A percentile compares a stretch with the other conserved stretches of the same genome.
phyloP scores from a whole-genome alignment of 2,329 filamentous ascomycete genomes.

The Calonectria multiphialidica region DNA sequence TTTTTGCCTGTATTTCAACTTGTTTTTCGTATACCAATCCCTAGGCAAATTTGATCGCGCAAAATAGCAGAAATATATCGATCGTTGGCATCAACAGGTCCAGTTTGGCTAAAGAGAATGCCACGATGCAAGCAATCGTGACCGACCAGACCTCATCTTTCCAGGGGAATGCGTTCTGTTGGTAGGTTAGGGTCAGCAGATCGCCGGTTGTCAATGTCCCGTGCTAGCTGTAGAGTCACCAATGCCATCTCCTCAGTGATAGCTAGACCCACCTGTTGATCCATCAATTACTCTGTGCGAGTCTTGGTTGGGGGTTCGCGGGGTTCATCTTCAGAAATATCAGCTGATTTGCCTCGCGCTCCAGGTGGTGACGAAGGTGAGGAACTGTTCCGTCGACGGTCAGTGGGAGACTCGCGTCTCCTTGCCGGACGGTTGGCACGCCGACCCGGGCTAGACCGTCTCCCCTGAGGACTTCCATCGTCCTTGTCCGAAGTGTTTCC shows the following conservation, averaged over 20 bases:
- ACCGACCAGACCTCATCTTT: not conserved
- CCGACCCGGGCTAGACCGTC: slow-evolving; percentile 22
- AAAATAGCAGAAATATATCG: slow-evolving; percentile 15
- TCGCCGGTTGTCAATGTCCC: slow-evolving; percentile 27
- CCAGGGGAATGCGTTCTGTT: slow-evolving; percentile 5
- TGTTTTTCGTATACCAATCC: slow-evolving; percentile 1
- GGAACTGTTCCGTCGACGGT: slow-evolving; percentile 63
- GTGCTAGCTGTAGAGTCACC: not conserved
- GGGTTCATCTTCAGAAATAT: slow-evolving; percentile 59
- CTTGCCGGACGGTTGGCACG: slow-evolving; percentile 23
- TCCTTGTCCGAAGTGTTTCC: slow-evolving; percentile 27
- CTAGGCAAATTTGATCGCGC: not conserved
- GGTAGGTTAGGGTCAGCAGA: slow-evolving; percentile 23
- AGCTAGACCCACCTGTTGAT: slow-evolving; percentile 41
- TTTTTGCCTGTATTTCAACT: not conserved
- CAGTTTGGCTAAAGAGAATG: slow-evolving; percentile 48
- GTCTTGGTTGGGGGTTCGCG: slow-evolving; percentile 35
- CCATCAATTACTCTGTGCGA: slow-evolving; percentile 26
- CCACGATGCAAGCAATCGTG: slow-evolving; percentile 14
- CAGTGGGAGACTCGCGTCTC: slow-evolving; percentile 32
- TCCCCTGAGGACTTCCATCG: slow-evolving; percentile 20
- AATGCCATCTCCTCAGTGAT: slow-evolving; percentile 3
- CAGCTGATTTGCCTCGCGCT: slow-evolving; percentile 66
- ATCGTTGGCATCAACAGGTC: slow-evolving; percentile 32
- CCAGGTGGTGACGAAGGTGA: slow-evolving; percentile 64